Conservation (phyloP, 208 protist species). For the Acanthamoeba royreba region DNA sequence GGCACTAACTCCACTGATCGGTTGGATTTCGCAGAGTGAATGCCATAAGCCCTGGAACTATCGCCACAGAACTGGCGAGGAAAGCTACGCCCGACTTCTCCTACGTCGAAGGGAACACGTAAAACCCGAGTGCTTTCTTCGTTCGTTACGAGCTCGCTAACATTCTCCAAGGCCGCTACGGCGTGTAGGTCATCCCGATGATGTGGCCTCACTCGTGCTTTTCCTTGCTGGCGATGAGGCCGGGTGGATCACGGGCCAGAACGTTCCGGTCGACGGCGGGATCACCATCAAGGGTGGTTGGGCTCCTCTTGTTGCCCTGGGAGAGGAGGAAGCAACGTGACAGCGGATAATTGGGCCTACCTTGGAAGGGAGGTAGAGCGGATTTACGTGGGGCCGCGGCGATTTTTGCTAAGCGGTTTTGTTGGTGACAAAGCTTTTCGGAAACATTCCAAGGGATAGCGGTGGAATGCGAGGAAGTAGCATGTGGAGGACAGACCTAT, state of each 20-base stretch:
- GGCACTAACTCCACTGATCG: background rate
- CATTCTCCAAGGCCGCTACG: background rate
- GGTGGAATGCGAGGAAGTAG: no score
- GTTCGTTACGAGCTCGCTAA: no score
- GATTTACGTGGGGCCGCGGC: no score
- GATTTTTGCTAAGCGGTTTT: no score
- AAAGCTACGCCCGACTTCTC: background rate
- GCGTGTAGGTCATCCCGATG: background rate
- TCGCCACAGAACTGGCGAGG: background rate
- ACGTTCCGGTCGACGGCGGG: background rate
- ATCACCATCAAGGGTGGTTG: constrained; percentile 1
- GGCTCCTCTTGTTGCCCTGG: constrained; percentile 3
- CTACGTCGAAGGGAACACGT: background rate
- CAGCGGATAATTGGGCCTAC: no score
- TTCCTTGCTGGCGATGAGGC: background rate
- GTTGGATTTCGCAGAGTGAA: background rate
- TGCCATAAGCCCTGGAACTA: background rate
- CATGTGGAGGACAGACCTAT: no score
- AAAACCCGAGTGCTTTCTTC: background rate
- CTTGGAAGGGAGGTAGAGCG: no score
- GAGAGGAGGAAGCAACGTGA: no score
- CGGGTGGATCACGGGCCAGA: background rate
- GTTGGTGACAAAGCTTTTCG: no score
- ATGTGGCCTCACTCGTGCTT: background rate
- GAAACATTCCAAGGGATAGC: no score